A percentile compares a stretch with the other conserved stretches of the same genome.
Evolutionary conservation across 306 rosid species (phyloP).

Genomic region (Medicago arabica): DNA sequence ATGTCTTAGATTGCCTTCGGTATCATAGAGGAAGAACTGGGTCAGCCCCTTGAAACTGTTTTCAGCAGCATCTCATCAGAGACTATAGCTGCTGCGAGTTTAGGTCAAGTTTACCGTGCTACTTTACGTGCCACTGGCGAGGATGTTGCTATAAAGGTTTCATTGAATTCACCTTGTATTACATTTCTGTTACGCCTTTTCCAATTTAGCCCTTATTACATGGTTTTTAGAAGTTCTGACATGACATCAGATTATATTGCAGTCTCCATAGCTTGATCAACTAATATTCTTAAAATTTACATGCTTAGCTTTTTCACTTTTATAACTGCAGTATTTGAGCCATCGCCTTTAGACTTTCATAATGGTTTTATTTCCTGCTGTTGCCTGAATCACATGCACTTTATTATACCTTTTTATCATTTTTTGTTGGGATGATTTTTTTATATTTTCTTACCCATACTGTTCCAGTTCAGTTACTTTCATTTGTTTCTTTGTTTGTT

Average conservation of each 20-base stretch:
- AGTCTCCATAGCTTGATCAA: constrained; percentile 24
- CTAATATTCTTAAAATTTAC: constrained; percentile 19
- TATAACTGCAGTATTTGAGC: constrained; percentile 3
- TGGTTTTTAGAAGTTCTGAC: constrained; percentile 24
- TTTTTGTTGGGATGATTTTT: neutral
- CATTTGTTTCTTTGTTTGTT: neutral
- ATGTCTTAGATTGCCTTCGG: constrained; percentile 73
- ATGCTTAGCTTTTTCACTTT: constrained; percentile 1
- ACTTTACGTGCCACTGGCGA: constrained; percentile 88
- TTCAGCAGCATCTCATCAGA: constrained; percentile 85
- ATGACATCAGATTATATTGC: constrained; percentile 7
- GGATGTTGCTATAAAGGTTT: constrained; percentile 97
- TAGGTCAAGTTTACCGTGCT: constrained; percentile 99
- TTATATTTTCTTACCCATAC: constrained; percentile 17
- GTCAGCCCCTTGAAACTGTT: constrained; percentile 92
- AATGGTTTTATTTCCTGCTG: constrained; percentile 22
- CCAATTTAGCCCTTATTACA: constrained; percentile 12
- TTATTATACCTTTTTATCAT: constrained; percentile 13
- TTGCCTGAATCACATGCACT: constrained; percentile 7
- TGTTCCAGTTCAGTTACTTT: constrained; percentile 25
- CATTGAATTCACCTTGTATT: constrained; percentile 40
- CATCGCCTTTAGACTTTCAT: constrained; percentile 16
- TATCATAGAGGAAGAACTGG: constrained; percentile 94
- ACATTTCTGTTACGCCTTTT: constrained; percentile 5
- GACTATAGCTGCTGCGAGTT: constrained; percentile 99